Percentiles rank a stretch among this genome's conserved stretches.
These are phyloP conservation scores for Rhizopogon vesiculosus DNA, from an alignment of 768 basidiomycete genomes.

Conservation along the genomic window DNA sequence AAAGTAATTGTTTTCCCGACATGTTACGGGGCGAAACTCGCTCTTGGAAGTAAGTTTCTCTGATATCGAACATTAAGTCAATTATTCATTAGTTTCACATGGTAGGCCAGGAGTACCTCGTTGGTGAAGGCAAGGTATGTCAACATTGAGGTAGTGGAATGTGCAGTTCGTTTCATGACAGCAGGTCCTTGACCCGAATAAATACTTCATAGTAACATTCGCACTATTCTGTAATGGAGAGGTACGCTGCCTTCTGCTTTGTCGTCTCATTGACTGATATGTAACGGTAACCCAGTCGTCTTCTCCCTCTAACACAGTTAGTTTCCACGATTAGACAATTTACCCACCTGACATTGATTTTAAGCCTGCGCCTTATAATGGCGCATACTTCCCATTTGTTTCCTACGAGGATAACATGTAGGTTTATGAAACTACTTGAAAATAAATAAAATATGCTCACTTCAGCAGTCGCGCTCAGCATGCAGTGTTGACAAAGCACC, in stretches of 20 bases:
- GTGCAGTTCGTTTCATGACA: background rate
- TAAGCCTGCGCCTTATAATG: constrained; percentile 51
- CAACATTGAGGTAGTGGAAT: background rate
- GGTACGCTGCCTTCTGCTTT: constrained; percentile 24
- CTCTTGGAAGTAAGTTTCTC: constrained; percentile 35
- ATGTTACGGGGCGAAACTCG: constrained; percentile 48
- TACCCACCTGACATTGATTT: background rate
- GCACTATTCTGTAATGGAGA: constrained; percentile 57
- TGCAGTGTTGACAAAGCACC: constrained; percentile 41
- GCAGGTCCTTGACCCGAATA: constrained; percentile 45
- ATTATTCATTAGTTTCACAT: constrained; percentile 10
- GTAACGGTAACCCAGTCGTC: constrained; percentile 37
- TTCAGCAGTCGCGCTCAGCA: constrained; percentile 47
- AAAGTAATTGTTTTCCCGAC: constrained; percentile 52
- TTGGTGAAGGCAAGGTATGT: constrained; percentile 46
- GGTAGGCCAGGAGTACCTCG: constrained; percentile 40
- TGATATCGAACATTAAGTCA: constrained; percentile 22
- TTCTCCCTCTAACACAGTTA: constrained; percentile 57
- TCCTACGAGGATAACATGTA: constrained; percentile 59
- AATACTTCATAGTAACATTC: constrained; percentile 53
- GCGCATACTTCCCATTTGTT: constrained; percentile 53
- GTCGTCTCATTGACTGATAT: background rate
- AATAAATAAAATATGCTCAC: background rate
- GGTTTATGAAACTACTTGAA: constrained; percentile 5
- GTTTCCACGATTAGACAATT: background rate